Evolutionary conservation across 2,329 filamentous ascomycete species (phyloP), one percentile per base, ranked within the genome.

Genomic region (Stagonosporopsis chrysanthemi): DNA sequence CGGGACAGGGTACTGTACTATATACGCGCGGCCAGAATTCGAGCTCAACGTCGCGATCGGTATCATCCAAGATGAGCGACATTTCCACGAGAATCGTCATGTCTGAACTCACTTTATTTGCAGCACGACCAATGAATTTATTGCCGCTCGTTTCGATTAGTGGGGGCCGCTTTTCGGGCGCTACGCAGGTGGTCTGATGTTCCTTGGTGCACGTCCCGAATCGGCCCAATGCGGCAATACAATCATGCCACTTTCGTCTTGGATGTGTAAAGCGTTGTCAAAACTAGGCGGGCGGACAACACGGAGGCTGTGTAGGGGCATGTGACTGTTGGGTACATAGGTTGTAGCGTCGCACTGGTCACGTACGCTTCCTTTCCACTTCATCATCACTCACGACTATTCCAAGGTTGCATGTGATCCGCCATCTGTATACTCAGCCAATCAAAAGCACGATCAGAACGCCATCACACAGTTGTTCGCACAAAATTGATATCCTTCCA

Each of bases 211-310:
- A 55, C 53, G 41, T 42, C 44, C 63, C 41, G 29, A 41, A 63
- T 66, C 53, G 58, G 63, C 59, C 58, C 49, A 60, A 61, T 53
- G 28, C 23, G 57, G 61, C 58, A 59, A 52, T 23, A 43, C 36
- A 40, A 67, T 66, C 65, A 66, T 59, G 55, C 65, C 65, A 66
- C 65, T 67, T 67, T 65, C 4, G 50, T 28, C 39, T 52, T 57
- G 36, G 38, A 8, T 33, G 22, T 36, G 24, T n/a, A 40, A 22
- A 44, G 29, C 17, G 12, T 2, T 39, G 31, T 33, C 29, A 17
- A 23, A 17, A 43, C 23, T 26, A 23, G 24, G 36, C 56, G 19
- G 3, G 3, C 15, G 19, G 28, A 23, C 29, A 12, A 17, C 1
- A 12, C 33, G 19, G 22, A 35, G 45, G 22, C 31, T 47, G 22